Base-by-base conservation (phyloP, 192 early-diverging fungal species). In the Umbelopsis vinacea region DNA sequence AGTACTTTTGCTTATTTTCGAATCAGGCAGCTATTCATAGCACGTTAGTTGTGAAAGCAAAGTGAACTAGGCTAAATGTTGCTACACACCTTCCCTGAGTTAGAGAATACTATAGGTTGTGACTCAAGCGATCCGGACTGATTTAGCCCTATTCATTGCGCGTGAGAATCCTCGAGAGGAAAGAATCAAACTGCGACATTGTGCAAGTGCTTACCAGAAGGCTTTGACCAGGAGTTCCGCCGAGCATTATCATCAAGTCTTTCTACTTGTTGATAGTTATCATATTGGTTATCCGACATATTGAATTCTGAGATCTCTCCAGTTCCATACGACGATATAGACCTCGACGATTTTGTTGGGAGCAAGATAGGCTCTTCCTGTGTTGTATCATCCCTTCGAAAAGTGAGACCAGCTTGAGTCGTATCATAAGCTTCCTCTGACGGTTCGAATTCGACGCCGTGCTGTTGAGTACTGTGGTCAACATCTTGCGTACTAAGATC, bases 181-280 rank as follows among this genome's bases (percentile, higher is more conserved):
- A 43, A 43, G 6, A 43, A 43, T 7, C 8, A 11, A 12, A 43
- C 6, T 40, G 38, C 3, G 3, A 40, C 38, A 40, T 40, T 40
- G 8, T 40, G 38, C 3, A 40, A 3, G 4, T 40, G 8, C 38
- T 43, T 21, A 50, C n/a, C 48, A 6, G 48, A 17, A 50, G 48
- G n/a, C 26, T 22, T 19, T 29, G 57, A 37, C 57, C 57, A 63
- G 17, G 57, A 35, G 3, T 63, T 22, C 19, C 57, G 57, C 17
- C 57, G 57, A 37, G 57, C 12, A 37, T 63, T 63, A 35, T 63
- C 57, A 14, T 63, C 57, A 37, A 63, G 57, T 35, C 17, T 29
- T 5, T 15, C 10, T 11, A 29, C 15, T 37, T 19, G 23, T 35
- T 63, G 57, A 5, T 12, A 7, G n/a, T 63, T 26, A 37, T 63